phyloP scores from a whole-genome alignment of 257 asterid genomes.

The Solanum virginianum region DNA sequence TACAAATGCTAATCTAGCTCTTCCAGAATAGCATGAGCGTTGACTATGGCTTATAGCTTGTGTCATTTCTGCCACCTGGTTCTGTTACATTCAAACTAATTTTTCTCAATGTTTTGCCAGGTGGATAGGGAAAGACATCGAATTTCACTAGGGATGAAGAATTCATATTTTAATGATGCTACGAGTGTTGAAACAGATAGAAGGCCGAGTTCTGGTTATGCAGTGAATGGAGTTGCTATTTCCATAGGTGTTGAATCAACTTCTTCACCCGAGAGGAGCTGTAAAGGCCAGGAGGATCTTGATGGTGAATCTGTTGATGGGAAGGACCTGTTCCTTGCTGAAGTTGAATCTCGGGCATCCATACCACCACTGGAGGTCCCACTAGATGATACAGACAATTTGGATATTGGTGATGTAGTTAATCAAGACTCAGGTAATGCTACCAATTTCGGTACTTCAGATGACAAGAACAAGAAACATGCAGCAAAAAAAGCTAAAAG shows the following conservation, averaged over 20 bases:
- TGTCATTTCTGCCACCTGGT: background rate
- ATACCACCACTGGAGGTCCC: slow-evolving; percentile 85
- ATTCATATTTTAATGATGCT: slow-evolving; percentile 44
- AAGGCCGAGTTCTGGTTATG: slow-evolving; percentile 6
- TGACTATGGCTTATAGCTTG: background rate
- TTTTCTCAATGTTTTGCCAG: slow-evolving; percentile 16
- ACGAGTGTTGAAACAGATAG: slow-evolving; percentile 17
- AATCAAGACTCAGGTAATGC: slow-evolving; percentile 19
- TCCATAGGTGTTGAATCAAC: slow-evolving; percentile 12
- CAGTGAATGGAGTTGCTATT: slow-evolving; percentile 15
- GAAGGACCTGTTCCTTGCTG: slow-evolving; percentile 33
- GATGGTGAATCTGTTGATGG: slow-evolving; percentile 18
- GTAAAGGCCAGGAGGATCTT: slow-evolving; percentile 3
- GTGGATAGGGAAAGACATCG: slow-evolving; percentile 84
- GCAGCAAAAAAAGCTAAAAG: slow-evolving; percentile 52
- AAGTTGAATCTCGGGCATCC: slow-evolving; percentile 65
- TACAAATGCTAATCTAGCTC: background rate
- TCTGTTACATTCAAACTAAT: background rate
- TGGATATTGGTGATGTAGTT: slow-evolving; percentile 27
- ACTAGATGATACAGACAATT: slow-evolving; percentile 55
- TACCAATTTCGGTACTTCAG: slow-evolving; percentile 19
- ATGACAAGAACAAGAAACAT: slow-evolving; percentile 40
- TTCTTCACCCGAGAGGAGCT: slow-evolving; percentile 13
- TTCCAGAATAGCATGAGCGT: background rate
- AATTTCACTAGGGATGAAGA: slow-evolving; percentile 88